Base-by-base conservation (phyloP, 345 rosid species). In the Ceriops tagal region DNA sequence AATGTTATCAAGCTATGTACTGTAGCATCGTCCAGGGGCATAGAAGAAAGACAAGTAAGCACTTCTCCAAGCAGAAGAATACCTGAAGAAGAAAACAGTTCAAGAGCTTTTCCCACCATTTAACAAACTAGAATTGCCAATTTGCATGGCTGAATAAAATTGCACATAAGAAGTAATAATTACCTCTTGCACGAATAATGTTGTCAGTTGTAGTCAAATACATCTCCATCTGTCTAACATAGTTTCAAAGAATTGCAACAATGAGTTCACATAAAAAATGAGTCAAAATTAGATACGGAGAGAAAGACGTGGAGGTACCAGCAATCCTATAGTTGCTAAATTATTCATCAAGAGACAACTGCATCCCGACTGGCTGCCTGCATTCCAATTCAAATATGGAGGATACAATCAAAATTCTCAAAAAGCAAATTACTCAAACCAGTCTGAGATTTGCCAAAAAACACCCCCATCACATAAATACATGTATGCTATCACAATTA, bases 141-240 rank as follows among this genome's bases (percentile, higher is more conserved):
- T 56, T 21, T 6, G 59, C 6, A 47, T 31, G 16, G 21, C 22
- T 58, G 20, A 19, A 46, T 7, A 13, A 58, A 21, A 13, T 52
- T 53, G 31, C 51, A 35, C 31, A 27, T 58, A 11, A 18, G 28
- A 10, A 35, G 21, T 9, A 65, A 16, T 28, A 55, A 19, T 43
- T 79, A 91, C 98, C 97, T 84, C 96, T 78, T 68, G 89, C 83
- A 59, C 97, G 89, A 62, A 92, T 75, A 22, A 84, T 71, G 67
- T 77, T 58, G 79, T 95, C 97, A 4, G 89, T 78, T 13, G 87
- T 87, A 4, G 96, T 90, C 83, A 92, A 74, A 85, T 89, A 92
- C 92, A 86, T 69, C 1, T 79, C 96, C 97, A 95, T 83, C 84
- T 91, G 97, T 75, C 69, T 77, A 68, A 88, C 96, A 97, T 93